These are phyloP conservation scores for Cerrena zonata DNA, from an alignment of 1,284 basidiomycete genomes.

Conservation along the genomic window DNA sequence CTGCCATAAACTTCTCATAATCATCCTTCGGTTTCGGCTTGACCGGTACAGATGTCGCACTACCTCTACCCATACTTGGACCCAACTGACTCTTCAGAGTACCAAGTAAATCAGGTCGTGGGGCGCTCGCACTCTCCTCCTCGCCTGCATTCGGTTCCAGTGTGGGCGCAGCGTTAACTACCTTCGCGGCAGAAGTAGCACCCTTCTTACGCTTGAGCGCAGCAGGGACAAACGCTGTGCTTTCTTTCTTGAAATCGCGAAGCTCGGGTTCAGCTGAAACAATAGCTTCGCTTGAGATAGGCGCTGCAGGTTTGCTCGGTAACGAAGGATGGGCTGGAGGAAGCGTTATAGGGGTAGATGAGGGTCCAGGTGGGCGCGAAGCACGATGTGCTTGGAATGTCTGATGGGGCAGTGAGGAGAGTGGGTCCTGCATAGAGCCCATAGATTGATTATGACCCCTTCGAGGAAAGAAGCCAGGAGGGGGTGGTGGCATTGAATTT, in stretches of 20 bases:
- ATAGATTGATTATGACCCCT: conserved; percentile 37
- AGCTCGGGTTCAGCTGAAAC: conserved; percentile 80
- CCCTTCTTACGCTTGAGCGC: conserved; percentile 61
- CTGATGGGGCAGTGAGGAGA: conserved; percentile 58
- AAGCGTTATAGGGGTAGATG: conserved; percentile 3
- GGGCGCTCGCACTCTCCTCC: conserved; percentile 26
- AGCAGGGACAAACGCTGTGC: conserved; percentile 80
- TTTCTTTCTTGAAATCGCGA: conserved; percentile 87
- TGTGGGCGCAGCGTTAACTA: conserved; percentile 59
- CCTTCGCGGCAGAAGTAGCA: conserved; percentile 27
- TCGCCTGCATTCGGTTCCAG: conserved; percentile 34
- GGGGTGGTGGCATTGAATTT: conserved; percentile 38
- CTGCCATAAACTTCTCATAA: conserved; percentile 71
- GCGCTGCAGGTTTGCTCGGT: conserved; percentile 19
- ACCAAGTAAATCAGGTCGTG: conserved; percentile 61
- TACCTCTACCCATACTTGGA: conserved; percentile 19
- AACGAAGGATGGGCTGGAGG: conserved; percentile 20
- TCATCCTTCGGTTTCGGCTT: conserved; percentile 51
- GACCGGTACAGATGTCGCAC: conserved; percentile 10
- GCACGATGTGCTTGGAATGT: conserved; percentile 58
- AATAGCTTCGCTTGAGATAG: conserved; percentile 46
- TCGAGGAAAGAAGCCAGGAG: conserved; percentile 56
- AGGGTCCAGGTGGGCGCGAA: conserved; percentile 17
- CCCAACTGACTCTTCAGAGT: conserved; percentile 57
- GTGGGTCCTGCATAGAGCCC: conserved; percentile 55